Percentiles rank a stretch among this genome's conserved stretches.
Conservation (phyloP, 768 basidiomycete genomes). For the Sarcomyxa edulis region DNA sequence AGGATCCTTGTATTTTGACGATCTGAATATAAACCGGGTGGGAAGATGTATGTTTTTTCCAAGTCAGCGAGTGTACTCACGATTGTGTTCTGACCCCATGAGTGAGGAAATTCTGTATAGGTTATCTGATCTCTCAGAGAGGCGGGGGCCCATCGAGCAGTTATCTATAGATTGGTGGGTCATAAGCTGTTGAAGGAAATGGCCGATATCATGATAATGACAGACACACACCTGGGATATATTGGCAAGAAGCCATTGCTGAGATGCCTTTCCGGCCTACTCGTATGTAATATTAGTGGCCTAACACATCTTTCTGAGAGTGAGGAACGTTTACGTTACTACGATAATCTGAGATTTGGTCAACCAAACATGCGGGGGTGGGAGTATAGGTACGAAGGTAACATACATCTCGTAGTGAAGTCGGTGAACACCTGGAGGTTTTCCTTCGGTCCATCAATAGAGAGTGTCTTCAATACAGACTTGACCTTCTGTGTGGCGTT, state of each 20-base stretch:
- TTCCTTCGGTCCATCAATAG: conserved; percentile 56
- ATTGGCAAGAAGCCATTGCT: conserved; percentile 68
- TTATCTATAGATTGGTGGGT: conserved; percentile 43
- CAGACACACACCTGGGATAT: conserved; percentile 49
- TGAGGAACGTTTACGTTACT: conserved; percentile 55
- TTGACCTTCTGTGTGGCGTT: conserved; percentile 54
- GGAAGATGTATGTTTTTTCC: too few relatives aligned
- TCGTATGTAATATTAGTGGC: conserved; percentile 13
- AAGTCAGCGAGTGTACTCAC: conserved; percentile 30
- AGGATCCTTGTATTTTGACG: conserved; percentile 69
- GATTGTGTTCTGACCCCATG: conserved; percentile 83
- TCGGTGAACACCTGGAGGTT: conserved; percentile 64
- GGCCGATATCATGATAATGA: too few relatives aligned
- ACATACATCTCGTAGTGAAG: conserved; percentile 70
- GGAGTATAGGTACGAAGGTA: conserved; percentile 5
- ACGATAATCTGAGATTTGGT: conserved; percentile 50
- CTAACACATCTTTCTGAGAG: conserved; percentile 12
- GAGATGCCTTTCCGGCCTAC: conserved; percentile 77
- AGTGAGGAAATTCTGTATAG: conserved; percentile 68
- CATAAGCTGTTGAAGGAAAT: not conserved
- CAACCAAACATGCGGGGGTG: conserved; percentile 16
- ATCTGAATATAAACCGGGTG: conserved; percentile 58
- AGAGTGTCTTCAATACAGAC: conserved; percentile 61
- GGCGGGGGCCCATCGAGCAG: conserved; percentile 52
- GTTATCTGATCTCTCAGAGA: conserved; percentile 53